A percentile compares a stretch with the other conserved stretches of the same genome.
Conservation (phyloP, 2,329 filamentous ascomycete species). For the Mycocentrospora acerina region DNA sequence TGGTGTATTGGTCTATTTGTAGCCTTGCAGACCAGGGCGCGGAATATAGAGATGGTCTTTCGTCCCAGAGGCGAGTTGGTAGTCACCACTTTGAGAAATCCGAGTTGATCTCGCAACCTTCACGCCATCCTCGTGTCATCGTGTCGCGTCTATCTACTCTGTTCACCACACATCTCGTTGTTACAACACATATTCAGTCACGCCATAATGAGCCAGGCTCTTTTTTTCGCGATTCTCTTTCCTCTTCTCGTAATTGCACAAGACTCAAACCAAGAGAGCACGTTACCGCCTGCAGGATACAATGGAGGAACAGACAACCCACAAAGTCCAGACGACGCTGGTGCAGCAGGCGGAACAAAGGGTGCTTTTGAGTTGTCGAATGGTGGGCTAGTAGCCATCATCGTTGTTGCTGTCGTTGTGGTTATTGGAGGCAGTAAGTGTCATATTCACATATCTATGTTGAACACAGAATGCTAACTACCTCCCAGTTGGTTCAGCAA, state of each 20-base stretch:
- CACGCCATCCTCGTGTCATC: constrained; percentile 34
- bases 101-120: constrained; percentile 32
- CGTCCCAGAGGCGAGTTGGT: constrained; percentile 28
- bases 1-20: constrained; percentile 32
- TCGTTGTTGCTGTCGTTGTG: constrained; percentile 69
- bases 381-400: constrained; percentile 72
- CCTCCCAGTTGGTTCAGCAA: constrained; percentile 59
- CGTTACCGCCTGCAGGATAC: constrained; percentile 32
- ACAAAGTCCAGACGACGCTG: constrained; percentile 48
- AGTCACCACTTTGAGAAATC: constrained; percentile 16
- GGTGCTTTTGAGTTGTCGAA: constrained; percentile 65
- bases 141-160: constrained; percentile 13
- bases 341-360: constrained; percentile 64
- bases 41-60: constrained; percentile 40
- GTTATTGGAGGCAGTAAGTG: constrained; percentile 63
- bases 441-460: neutral
- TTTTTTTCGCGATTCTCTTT: constrained; percentile 27
- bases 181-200: constrained; percentile 6
- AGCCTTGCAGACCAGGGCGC: constrained; percentile 15
- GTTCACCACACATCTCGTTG: constrained; percentile 15
- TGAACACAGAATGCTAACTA: constrained; percentile 12
- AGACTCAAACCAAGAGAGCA: constrained; percentile 17
- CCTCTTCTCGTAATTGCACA: constrained; percentile 33
- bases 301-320: constrained; percentile 42
- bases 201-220: constrained; percentile 29